Evolutionary conservation across 306 rosid genomes (phyloP).

Genomic region (Acacia confusa): DNA sequence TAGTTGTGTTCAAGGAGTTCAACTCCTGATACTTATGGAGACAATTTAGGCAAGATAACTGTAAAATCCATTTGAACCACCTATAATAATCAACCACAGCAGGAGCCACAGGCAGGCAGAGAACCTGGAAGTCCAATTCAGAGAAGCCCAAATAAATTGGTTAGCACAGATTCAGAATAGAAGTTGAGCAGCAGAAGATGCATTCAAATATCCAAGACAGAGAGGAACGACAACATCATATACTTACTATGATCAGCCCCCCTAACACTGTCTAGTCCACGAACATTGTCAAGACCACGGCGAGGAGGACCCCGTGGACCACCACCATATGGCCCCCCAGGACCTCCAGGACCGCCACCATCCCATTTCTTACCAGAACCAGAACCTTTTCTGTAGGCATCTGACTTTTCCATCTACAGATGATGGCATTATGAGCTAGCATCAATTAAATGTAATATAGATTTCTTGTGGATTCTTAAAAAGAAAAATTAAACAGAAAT

Average conservation of each 20-base stretch:
- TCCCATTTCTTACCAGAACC: slow-evolving; percentile 82
- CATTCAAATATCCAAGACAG: not conserved
- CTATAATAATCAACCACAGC: slow-evolving; percentile 69
- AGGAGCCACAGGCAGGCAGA: slow-evolving; percentile 93
- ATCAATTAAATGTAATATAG: not conserved
- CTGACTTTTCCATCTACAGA: slow-evolving; percentile 84
- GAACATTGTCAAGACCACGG: slow-evolving; percentile 88
- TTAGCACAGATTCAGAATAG: slow-evolving; percentile 16
- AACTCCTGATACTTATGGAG: not conserved
- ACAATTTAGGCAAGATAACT: not conserved
- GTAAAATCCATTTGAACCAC: not conserved
- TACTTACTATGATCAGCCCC: slow-evolving; percentile 85
- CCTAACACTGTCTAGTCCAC: slow-evolving; percentile 68
- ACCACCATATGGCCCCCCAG: slow-evolving; percentile 80
- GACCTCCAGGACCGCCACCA: slow-evolving; percentile 87
- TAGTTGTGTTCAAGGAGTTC: not conserved
- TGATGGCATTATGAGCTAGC: slow-evolving; percentile 2
- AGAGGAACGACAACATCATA: not conserved
- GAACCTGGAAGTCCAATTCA: slow-evolving; percentile 59
- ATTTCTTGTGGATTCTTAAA: not conserved
- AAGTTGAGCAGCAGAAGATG: not conserved
- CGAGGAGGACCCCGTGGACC: slow-evolving; percentile 89
- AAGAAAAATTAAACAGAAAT: not conserved
- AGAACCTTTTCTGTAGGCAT: slow-evolving; percentile 79
- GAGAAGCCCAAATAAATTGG: not conserved